A percentile compares a stretch with the other conserved stretches of the same genome.
Evolutionary conservation across 2,329 filamentous ascomycete species (phyloP).

Genomic region (Alternaria incomplexa): DNA sequence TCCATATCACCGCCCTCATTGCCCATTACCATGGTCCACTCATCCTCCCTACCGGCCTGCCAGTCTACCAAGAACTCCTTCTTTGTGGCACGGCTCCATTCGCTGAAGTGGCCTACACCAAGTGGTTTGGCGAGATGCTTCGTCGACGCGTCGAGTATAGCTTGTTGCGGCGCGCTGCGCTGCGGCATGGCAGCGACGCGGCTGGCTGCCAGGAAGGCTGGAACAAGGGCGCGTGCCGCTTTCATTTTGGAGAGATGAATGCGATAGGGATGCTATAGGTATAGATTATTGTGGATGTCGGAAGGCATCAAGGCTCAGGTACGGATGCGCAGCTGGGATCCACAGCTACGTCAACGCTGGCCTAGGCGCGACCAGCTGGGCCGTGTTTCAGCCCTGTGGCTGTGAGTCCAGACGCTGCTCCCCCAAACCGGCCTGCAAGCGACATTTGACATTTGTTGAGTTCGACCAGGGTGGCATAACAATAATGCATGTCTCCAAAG

Average conservation of each 20-base stretch:
- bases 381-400: conserved; percentile 10
- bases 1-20: conserved; percentile 56
- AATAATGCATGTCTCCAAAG: background rate
- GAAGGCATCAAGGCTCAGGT: conserved; percentile 1
- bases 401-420: background rate
- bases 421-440: background rate
- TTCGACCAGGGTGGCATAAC: background rate
- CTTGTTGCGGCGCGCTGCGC: conserved; percentile 22
- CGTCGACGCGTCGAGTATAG: conserved; percentile 17
- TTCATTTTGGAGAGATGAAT: conserved; percentile 23
- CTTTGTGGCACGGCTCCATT: conserved; percentile 57
- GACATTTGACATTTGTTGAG: background rate
- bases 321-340: background rate
- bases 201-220: conserved; percentile 16
- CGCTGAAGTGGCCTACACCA: conserved; percentile 57
- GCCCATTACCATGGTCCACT: conserved; percentile 56
- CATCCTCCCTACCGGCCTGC: conserved; percentile 50
- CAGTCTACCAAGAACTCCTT: conserved; percentile 56
- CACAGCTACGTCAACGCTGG: conserved; percentile 9
- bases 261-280: background rate
- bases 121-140: conserved; percentile 17
- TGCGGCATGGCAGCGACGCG: conserved; percentile 24
- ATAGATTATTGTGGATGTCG: background rate
- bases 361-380: conserved; percentile 2
- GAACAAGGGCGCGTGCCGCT: conserved; percentile 15